Percentiles rank a stretch among this genome's conserved stretches.
phyloP scores from a whole-genome alignment of 2,329 filamentous ascomycete species.

The Clonostachys rhizophaga region DNA sequence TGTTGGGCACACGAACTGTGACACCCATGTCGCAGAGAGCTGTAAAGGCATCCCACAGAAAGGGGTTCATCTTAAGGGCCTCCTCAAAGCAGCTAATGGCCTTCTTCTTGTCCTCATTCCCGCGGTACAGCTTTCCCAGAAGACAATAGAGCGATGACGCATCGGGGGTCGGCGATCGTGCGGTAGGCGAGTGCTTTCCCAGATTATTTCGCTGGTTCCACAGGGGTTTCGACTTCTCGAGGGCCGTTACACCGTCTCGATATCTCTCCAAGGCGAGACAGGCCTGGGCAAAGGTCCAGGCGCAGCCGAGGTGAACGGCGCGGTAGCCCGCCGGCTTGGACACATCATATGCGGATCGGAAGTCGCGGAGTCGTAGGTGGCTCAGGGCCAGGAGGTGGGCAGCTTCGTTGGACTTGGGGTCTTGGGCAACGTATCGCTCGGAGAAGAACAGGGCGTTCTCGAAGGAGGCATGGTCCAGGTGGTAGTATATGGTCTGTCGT shows the following conservation, averaged over 20 bases:
- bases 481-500: constrained; percentile 58
- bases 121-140: constrained; percentile 81
- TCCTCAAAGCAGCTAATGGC: constrained; percentile 86
- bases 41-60: constrained; percentile 97
- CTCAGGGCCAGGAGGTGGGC: constrained; percentile 80
- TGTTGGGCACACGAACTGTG: constrained; percentile 74
- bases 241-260: constrained; percentile 74
- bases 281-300: constrained; percentile 87
- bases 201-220: constrained; percentile 75
- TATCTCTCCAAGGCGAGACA: constrained; percentile 76
- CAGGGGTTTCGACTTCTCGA: constrained; percentile 75
- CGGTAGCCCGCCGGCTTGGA: constrained; percentile 67
- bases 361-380: constrained; percentile 76
- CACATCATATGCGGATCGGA: constrained; percentile 80
- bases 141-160: constrained; percentile 79
- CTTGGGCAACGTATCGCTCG: constrained; percentile 78
- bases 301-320: constrained; percentile 77
- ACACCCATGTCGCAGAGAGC: constrained; percentile 84
- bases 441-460: constrained; percentile 94
- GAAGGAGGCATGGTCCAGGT: constrained; percentile 83
- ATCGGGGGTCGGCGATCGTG: constrained; percentile 73
- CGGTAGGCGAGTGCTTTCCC: constrained; percentile 77
- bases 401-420: constrained; percentile 75
- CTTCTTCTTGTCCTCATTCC: constrained; percentile 76
- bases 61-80: constrained; percentile 82